These are phyloP conservation scores for Russula emetica DNA, from an alignment of 768 basidiomycete species.

Conservation along the genomic window DNA sequence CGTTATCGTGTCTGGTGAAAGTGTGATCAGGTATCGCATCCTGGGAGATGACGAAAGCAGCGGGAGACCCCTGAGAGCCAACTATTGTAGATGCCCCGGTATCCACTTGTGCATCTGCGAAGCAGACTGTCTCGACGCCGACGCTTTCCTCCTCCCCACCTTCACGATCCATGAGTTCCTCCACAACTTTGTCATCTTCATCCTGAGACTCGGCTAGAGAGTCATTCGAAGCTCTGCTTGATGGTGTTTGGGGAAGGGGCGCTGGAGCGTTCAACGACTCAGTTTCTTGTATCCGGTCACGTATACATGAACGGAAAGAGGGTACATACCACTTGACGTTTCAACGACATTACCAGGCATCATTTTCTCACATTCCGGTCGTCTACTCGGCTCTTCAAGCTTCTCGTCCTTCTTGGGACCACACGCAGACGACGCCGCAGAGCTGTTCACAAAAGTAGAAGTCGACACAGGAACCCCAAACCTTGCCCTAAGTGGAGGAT, in stretches of 20 bases:
- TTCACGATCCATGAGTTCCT: constrained; percentile 9
- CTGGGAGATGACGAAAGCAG: neutral
- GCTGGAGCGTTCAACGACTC: neutral
- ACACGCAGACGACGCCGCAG: neutral
- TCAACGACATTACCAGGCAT: neutral
- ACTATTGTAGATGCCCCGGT: neutral
- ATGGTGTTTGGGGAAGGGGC: neutral
- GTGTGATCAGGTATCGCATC: constrained; percentile 3
- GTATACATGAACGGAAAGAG: neutral
- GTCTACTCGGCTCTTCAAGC: neutral
- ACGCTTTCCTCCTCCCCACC: neutral
- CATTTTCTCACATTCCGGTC: neutral
- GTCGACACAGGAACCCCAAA: neutral
- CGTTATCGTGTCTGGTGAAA: neutral
- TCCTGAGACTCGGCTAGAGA: constrained; percentile 2
- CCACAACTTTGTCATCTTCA: constrained; percentile 13
- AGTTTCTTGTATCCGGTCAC: neutral
- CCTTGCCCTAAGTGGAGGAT: neutral
- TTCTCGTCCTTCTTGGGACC: neutral
- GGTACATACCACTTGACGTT: constrained; percentile 3
- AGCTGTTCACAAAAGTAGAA: neutral
- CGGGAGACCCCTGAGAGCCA: neutral
- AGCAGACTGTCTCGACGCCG: neutral
- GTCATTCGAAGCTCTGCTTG: neutral
- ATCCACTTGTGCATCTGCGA: neutral